These are phyloP conservation scores for Xerocomus brunneocitrinus DNA, from an alignment of 768 basidiomycete genomes.

Conservation along the genomic window DNA sequence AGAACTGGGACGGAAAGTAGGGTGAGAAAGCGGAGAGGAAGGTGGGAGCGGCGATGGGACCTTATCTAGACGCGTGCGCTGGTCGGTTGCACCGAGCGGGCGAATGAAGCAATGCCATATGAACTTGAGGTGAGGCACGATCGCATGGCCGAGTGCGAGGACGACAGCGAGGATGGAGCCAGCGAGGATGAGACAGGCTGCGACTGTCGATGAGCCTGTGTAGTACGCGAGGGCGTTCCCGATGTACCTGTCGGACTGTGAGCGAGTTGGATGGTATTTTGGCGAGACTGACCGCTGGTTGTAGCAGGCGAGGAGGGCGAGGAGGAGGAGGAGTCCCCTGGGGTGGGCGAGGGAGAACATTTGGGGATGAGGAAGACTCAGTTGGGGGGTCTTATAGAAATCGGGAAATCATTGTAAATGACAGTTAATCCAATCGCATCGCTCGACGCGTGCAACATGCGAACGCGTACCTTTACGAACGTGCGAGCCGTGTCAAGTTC, in stretches of 20 bases:
- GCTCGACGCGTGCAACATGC: neutral
- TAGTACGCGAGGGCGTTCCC: conserved; percentile 20
- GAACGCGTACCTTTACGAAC: neutral
- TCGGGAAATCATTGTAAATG: neutral
- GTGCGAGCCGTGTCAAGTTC: too few relatives aligned
- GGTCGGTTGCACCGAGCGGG: conserved; percentile 38
- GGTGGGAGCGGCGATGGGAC: conserved; percentile 16
- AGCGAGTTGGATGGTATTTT: neutral
- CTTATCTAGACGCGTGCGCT: conserved; percentile 43
- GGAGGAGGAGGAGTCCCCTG: conserved; percentile 19
- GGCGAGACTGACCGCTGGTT: conserved; percentile 14
- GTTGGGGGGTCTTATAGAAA: neutral
- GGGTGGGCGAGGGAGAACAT: conserved; percentile 9
- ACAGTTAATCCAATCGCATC: neutral
- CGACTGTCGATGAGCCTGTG: conserved; percentile 28
- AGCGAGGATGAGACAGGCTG: conserved; percentile 25
- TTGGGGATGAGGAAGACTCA: neutral
- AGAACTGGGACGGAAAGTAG: conserved; percentile 40
- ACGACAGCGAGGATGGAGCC: conserved; percentile 19
- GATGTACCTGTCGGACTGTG: conserved; percentile 10
- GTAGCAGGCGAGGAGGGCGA: conserved; percentile 15
- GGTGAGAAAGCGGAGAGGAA: neutral
- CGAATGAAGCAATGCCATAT: conserved; percentile 48
- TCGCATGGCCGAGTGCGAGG: conserved; percentile 17
- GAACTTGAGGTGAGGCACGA: conserved; percentile 43